A percentile compares a stretch with the other conserved stretches of the same genome.
Evolutionary conservation across 331 rosid genomes (phyloP).

Genomic region (Telfairia occidentalis): DNA sequence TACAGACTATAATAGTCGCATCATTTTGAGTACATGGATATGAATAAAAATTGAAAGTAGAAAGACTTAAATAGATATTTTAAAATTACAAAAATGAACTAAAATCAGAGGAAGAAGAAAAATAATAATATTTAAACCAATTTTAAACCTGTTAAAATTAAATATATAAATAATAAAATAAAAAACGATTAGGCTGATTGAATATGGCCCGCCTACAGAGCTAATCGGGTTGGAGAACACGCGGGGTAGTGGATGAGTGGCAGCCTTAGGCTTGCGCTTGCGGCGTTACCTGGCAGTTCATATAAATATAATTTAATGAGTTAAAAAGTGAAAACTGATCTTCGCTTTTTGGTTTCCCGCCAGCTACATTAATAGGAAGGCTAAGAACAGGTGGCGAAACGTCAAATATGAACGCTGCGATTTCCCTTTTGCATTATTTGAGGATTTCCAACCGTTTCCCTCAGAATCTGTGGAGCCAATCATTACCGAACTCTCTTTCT

Average conservation of each 20-base stretch:
- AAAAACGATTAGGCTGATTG: background rate
- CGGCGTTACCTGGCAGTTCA: background rate
- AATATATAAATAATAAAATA: too few species aligned
- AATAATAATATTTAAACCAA: too few species aligned
- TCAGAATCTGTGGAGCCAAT: conserved; percentile 14
- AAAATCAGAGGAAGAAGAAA: too few species aligned
- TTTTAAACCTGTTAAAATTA: too few species aligned
- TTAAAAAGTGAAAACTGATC: background rate
- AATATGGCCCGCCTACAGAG: background rate
- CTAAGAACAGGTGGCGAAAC: conserved; percentile 6
- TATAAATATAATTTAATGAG: background rate
- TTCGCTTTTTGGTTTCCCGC: conserved; percentile 8
- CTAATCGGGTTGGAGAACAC: background rate
- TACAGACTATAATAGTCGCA: too few species aligned
- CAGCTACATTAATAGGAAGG: background rate
- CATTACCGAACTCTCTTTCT: conserved; percentile 1
- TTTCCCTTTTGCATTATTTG: background rate
- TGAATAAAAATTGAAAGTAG: too few species aligned
- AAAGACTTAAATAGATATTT: too few species aligned
- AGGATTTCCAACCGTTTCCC: conserved; percentile 11
- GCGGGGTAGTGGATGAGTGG: background rate
- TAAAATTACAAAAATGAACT: too few species aligned
- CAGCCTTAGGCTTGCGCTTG: background rate
- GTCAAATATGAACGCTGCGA: conserved; percentile 6
- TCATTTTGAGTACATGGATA: too few species aligned